Percentiles rank a stretch among this genome's conserved stretches.
phyloP scores from a whole-genome alignment of 2,329 filamentous ascomycete species.

The Rutstroemia sp. region DNA sequence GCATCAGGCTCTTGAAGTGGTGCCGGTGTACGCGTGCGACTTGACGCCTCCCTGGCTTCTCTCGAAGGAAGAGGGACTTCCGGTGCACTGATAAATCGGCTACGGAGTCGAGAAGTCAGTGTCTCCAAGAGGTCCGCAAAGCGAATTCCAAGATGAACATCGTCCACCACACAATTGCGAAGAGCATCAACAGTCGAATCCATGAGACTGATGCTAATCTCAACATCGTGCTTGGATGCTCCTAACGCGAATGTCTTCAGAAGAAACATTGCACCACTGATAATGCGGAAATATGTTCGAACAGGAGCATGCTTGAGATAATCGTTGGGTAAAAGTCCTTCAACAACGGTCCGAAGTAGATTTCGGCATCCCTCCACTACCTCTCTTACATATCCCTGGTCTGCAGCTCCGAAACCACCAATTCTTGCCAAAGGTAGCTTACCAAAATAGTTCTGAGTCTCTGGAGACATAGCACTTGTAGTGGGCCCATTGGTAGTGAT shows the following conservation, averaged over 20 bases:
- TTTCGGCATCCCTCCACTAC: slow-evolving; percentile 73
- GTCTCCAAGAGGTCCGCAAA: slow-evolving; percentile 80
- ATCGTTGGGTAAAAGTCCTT: slow-evolving; percentile 64
- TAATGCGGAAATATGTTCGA: slow-evolving; percentile 79
- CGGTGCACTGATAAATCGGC: slow-evolving; percentile 63
- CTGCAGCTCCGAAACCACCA: slow-evolving; percentile 55
- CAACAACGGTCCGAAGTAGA: slow-evolving; percentile 68
- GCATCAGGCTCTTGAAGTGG: slow-evolving; percentile 26
- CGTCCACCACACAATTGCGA: slow-evolving; percentile 72
- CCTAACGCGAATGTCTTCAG: slow-evolving; percentile 79
- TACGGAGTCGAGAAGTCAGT: slow-evolving; percentile 64
- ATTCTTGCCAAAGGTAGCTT: slow-evolving; percentile 57
- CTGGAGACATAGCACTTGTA: slow-evolving; percentile 45
- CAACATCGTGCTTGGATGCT: slow-evolving; percentile 70
- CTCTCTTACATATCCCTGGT: slow-evolving; percentile 67
- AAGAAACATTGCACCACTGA: slow-evolving; percentile 77
- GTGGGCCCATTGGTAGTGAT: slow-evolving; percentile 28
- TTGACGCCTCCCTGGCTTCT: slow-evolving; percentile 6
- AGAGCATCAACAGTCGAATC: slow-evolving; percentile 68
- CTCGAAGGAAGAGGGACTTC: slow-evolving; percentile 33
- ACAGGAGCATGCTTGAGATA: slow-evolving; percentile 80
- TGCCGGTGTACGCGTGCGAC: slow-evolving; percentile 24
- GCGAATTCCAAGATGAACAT: slow-evolving; percentile 76
- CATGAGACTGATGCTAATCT: slow-evolving; percentile 67
- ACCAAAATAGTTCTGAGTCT: slow-evolving; percentile 58